These are phyloP conservation scores for Boletus reticuloceps DNA, from an alignment of 768 basidiomycete genomes.

Conservation along the genomic window DNA sequence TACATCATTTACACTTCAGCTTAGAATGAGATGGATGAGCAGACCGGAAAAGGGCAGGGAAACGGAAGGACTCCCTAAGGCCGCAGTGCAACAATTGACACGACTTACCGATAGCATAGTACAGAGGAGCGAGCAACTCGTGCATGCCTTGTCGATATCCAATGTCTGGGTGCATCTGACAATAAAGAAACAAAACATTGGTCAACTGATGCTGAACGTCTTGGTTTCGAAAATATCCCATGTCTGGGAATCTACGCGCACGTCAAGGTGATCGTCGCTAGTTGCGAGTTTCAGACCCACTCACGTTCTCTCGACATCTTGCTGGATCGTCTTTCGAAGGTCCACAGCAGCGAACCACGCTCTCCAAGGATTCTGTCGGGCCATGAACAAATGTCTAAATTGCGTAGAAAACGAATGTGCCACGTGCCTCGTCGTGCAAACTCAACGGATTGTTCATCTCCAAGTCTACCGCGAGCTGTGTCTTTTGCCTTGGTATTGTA, in stretches of 20 bases:
- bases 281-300: conserved; percentile 29
- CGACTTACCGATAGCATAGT: conserved; percentile 51
- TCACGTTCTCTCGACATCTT: conserved; percentile 95
- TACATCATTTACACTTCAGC: conserved; percentile 25
- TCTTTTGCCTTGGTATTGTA: conserved; percentile 31
- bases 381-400: not conserved
- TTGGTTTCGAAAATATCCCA: conserved; percentile 79
- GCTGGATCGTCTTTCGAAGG: conserved; percentile 81
- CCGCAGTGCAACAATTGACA: not conserved
- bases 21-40: conserved; percentile 19
- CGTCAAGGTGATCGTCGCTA: conserved; percentile 1
- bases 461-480: conserved; percentile 42
- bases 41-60: conserved; percentile 9
- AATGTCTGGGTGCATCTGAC: conserved; percentile 71
- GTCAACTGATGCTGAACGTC: conserved; percentile 78
- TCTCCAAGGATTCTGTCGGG: conserved; percentile 85
- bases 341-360: conserved; percentile 91
- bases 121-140: conserved; percentile 87
- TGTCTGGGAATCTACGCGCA: conserved; percentile 87
- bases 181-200: conserved; percentile 85
- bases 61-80: conserved; percentile 1
- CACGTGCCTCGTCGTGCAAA: conserved; percentile 65
- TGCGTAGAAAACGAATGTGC: not conserved
- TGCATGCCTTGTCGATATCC: conserved; percentile 99
- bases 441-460: conserved; percentile 81